Conservation (phyloP, 1,284 basidiomycete genomes). For the Microbotryum violaceum region DNA sequence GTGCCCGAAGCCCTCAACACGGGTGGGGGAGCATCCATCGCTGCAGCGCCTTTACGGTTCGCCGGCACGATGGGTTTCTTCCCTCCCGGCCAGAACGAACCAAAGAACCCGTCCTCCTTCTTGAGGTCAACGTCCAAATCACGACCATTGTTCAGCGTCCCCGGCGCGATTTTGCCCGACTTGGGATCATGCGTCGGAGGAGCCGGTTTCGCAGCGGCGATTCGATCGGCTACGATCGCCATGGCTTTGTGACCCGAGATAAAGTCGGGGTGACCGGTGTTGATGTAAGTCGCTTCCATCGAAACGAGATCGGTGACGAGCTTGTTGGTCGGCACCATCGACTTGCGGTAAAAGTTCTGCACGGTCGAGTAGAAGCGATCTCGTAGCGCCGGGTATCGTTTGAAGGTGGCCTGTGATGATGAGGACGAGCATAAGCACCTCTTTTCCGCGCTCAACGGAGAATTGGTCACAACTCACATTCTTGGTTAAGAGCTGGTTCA, state of each 20-base stretch:
- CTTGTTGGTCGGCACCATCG: slow-evolving; percentile 91
- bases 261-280: slow-evolving; percentile 99
- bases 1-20: slow-evolving; percentile 87
- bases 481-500: slow-evolving; percentile 79
- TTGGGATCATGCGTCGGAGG: slow-evolving; percentile 60
- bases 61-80: slow-evolving; percentile 46
- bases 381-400: slow-evolving; percentile 84
- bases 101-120: slow-evolving; percentile 90
- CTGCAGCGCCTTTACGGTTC: slow-evolving; percentile 67
- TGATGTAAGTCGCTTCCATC: slow-evolving; percentile 96
- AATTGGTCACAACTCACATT: slow-evolving; percentile 50
- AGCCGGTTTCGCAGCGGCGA: slow-evolving; percentile 64
- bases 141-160: slow-evolving; percentile 77
- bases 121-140: slow-evolving; percentile 84
- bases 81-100: slow-evolving; percentile 72
- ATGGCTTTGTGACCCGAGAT: slow-evolving; percentile 95
- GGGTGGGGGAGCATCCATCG: slow-evolving; percentile 88
- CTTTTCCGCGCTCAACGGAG: too few relatives aligned
- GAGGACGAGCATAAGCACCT: too few relatives aligned
- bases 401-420: slow-evolving; percentile 70
- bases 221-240: slow-evolving; percentile 70
- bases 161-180: slow-evolving; percentile 53
- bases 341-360: slow-evolving; percentile 88
- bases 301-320: slow-evolving; percentile 86
- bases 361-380: slow-evolving; percentile 92